Conservation (phyloP, 2,329 filamentous ascomycete species). For the Blastomyces parvus region DNA sequence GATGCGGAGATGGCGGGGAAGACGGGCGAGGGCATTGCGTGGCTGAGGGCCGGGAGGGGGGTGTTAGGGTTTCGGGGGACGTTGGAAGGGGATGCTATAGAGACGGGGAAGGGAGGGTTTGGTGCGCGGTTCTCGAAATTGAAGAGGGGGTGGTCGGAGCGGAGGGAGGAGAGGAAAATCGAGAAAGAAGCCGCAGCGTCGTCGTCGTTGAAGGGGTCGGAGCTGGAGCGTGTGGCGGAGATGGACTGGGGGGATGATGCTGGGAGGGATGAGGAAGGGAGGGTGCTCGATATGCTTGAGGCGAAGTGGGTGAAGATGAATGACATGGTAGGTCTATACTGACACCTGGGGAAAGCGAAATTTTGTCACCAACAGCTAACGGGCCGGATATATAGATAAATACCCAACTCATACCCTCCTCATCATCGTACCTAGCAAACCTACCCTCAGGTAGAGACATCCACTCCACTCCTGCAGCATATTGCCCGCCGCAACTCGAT, state of each 20-base stretch:
- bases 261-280: conserved; percentile 71
- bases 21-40: conserved; percentile 76
- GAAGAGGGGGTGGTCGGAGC: conserved; percentile 66
- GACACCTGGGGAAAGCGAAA: neutral
- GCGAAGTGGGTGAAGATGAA: conserved; percentile 89
- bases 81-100: conserved; percentile 23
- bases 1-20: conserved; percentile 76
- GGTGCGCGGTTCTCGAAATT: conserved; percentile 41
- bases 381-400: conserved; percentile 51
- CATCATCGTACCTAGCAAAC: conserved; percentile 60
- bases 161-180: conserved; percentile 66
- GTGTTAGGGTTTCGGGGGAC: conserved; percentile 55
- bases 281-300: conserved; percentile 78
- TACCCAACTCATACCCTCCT: conserved; percentile 64
- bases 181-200: conserved; percentile 50
- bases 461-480: conserved; percentile 57
- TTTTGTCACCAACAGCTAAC: neutral
- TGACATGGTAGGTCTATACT: conserved; percentile 59
- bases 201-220: conserved; percentile 25
- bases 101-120: conserved; percentile 22
- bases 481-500: conserved; percentile 55
- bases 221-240: neutral
- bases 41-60: conserved; percentile 67
- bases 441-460: conserved; percentile 88
- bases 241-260: conserved; percentile 49